Conservation (phyloP, 2,329 filamentous ascomycete genomes). For the Aspergillus novofumigatus region DNA sequence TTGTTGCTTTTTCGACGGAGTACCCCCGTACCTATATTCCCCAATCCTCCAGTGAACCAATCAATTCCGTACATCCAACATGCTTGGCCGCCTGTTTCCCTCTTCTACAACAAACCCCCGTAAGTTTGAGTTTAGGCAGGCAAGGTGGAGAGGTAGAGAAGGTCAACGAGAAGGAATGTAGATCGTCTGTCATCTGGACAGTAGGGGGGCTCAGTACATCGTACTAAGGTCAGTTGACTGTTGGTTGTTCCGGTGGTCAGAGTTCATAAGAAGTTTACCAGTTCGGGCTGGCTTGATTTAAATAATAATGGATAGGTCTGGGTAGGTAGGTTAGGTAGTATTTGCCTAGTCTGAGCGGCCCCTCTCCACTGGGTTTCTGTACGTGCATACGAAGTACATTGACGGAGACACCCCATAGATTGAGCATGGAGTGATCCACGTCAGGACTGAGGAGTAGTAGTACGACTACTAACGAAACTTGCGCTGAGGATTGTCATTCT, state of each 20-base stretch:
- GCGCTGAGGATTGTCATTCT: not conserved
- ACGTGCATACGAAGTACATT: not conserved
- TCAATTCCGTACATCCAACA: conserved; percentile 2
- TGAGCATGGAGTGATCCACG: too few relatives aligned
- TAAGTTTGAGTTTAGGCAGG: conserved; percentile 7
- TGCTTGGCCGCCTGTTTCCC: not conserved
- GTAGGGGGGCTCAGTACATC: not conserved
- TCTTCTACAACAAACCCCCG: conserved; percentile 2
- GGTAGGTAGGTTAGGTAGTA: not conserved
- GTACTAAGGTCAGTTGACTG: conserved; percentile 1
- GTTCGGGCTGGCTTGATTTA: too few relatives aligned
- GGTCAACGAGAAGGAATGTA: not conserved
- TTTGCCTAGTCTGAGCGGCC: conserved; percentile 16
- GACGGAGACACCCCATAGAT: not conserved
- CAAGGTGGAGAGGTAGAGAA: not conserved
- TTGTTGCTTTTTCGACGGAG: conserved; percentile 1
- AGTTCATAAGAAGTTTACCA: not conserved
- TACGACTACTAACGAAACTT: not conserved
- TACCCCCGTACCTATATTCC: not conserved
- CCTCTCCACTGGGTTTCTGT: conserved; percentile 6
- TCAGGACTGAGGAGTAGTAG: not conserved
- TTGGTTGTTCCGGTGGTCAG: not conserved
- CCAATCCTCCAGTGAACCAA: conserved; percentile 2
- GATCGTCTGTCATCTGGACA: not conserved
- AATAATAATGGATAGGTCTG: too few relatives aligned